Percentiles rank a stretch among this genome's conserved stretches.
Evolutionary conservation across 2,329 filamentous ascomycete species (phyloP).

Genomic region (Phialemoniopsis sp.): DNA sequence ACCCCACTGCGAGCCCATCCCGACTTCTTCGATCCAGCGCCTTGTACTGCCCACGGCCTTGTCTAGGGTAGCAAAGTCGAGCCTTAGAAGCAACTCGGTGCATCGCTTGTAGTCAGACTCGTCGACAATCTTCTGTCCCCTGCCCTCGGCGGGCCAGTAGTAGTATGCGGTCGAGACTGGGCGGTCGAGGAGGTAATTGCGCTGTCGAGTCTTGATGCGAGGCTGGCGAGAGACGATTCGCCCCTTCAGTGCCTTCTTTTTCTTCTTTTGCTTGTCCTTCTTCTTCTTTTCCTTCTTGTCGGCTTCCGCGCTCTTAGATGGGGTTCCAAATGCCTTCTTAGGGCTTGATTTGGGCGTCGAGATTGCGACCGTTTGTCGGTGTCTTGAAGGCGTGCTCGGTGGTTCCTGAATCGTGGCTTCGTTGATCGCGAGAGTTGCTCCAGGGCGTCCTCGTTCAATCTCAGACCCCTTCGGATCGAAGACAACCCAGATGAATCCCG

Average conservation of each 20-base stretch:
- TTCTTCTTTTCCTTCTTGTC: conserved; percentile 20
- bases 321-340: conserved; percentile 15
- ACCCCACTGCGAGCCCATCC: conserved; percentile 48
- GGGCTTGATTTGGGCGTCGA: conserved; percentile 17
- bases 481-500: conserved; percentile 93
- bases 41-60: conserved; percentile 61
- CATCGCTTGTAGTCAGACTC: conserved; percentile 63
- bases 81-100: conserved; percentile 64
- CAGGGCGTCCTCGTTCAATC: background rate
- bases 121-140: conserved; percentile 60
- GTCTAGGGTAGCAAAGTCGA: conserved; percentile 66
- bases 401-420: no score
- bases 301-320: conserved; percentile 11
- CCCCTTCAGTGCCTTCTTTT: conserved; percentile 48
- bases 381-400: no score
- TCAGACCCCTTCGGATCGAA: conserved; percentile 51
- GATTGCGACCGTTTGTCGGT: no score
- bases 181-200: conserved; percentile 42
- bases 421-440: conserved; percentile 17
- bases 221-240: conserved; percentile 61
- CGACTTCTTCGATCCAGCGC: conserved; percentile 68
- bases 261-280: conserved; percentile 33
- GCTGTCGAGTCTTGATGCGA: conserved; percentile 55
- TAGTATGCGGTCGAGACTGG: conserved; percentile 58
- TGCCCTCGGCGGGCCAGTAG: conserved; percentile 57